phyloP scores from a whole-genome alignment of 495 filamentous ascomycete genomes.

The Neurospora sp. region DNA sequence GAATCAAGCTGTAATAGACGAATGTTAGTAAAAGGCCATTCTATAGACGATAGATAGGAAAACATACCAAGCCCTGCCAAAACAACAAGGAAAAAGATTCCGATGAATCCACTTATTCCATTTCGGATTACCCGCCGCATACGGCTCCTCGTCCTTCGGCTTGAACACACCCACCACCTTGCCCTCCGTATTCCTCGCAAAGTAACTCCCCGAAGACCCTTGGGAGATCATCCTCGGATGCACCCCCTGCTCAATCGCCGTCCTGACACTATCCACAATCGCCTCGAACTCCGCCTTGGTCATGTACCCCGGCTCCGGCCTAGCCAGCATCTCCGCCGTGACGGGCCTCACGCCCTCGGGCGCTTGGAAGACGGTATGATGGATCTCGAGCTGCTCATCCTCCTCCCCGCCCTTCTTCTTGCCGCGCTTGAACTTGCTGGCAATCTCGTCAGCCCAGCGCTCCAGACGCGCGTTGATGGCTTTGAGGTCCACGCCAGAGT shows the following conservation, averaged over 20 bases:
- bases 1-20: slow-evolving; percentile 56
- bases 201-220: slow-evolving; percentile 95
- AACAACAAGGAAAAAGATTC: slow-evolving; percentile 94
- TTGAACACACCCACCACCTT: slow-evolving; percentile 98
- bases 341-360: slow-evolving; percentile 74
- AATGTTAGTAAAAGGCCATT: slow-evolving; percentile 6
- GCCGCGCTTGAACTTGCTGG: slow-evolving; percentile 87
- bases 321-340: slow-evolving; percentile 62
- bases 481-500: slow-evolving; percentile 92
- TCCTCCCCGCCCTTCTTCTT: slow-evolving; percentile 68
- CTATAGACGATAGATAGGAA: background rate
- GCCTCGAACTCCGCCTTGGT: slow-evolving; percentile 76
- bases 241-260: slow-evolving; percentile 82
- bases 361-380: slow-evolving; percentile 91
- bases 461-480: slow-evolving; percentile 96
- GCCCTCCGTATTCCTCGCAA: slow-evolving; percentile 81
- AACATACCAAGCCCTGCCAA: slow-evolving; percentile 73
- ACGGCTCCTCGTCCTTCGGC: slow-evolving; percentile 98
- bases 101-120: slow-evolving; percentile 95
- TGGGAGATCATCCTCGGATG: slow-evolving; percentile 95
- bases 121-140: slow-evolving; percentile 82
- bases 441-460: slow-evolving; percentile 96
- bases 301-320: slow-evolving; percentile 43
- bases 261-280: slow-evolving; percentile 78
- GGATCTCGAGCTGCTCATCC: slow-evolving; percentile 78